Percentiles rank a stretch among this genome's conserved stretches.
Evolutionary conservation across 371 early-diverging fungal species (phyloP).

Genomic region (Fennellomyces sp.): DNA sequence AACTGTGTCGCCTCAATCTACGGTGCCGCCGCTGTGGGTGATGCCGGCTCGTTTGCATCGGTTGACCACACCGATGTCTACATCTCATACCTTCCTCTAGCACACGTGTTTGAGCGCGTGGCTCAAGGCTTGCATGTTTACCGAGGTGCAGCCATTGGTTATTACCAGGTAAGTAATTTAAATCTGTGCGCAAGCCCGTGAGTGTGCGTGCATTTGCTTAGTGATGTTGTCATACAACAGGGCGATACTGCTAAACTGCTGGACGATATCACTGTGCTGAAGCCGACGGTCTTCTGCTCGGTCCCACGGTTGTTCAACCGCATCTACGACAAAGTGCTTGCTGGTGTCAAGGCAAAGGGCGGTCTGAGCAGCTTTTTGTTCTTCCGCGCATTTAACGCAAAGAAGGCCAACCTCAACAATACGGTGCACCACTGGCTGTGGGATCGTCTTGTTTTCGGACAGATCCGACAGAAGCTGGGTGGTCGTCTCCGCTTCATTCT

Average conservation of each 20-base stretch:
- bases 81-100: slow-evolving; percentile 91
- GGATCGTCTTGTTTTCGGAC: slow-evolving; percentile 83
- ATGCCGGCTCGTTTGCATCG: slow-evolving; percentile 48
- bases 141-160: slow-evolving; percentile 74
- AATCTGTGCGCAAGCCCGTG: not conserved
- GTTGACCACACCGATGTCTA: slow-evolving; percentile 90
- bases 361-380: slow-evolving; percentile 79
- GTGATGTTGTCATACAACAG: too few species aligned
- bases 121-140: slow-evolving; percentile 53
- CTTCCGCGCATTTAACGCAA: slow-evolving; percentile 75
- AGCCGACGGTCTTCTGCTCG: slow-evolving; percentile 92
- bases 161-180: slow-evolving; percentile 54
- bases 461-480: slow-evolving; percentile 87
- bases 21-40: slow-evolving; percentile 82
- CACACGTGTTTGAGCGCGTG: slow-evolving; percentile 89
- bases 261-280: slow-evolving; percentile 88
- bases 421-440: slow-evolving; percentile 72
- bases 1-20: slow-evolving; percentile 66
- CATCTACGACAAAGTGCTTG: slow-evolving; percentile 92
- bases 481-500: slow-evolving; percentile 86
- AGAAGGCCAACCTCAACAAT: slow-evolving; percentile 67
- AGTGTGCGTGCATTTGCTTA: too few species aligned
- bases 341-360: slow-evolving; percentile 80
- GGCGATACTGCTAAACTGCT: slow-evolving; percentile 90
- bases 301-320: slow-evolving; percentile 98